phyloP scores from a whole-genome alignment of 2,329 filamentous ascomycete genomes.

The Fusarium mundagurra region DNA sequence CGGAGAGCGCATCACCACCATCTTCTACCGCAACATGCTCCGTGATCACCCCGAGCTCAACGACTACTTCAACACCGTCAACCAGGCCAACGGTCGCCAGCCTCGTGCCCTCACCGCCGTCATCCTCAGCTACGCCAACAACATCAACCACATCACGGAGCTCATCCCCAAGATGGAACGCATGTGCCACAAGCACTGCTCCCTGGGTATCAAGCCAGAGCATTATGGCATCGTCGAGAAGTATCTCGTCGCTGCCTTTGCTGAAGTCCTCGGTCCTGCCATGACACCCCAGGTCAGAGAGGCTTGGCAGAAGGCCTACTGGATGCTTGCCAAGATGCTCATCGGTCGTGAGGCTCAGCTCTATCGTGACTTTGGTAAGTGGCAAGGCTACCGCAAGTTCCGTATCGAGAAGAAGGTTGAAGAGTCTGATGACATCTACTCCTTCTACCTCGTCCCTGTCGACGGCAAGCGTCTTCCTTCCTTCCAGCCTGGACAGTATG shows the following conservation, averaged over 20 bases:
- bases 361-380: conserved; percentile 68
- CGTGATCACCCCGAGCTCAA: conserved; percentile 71
- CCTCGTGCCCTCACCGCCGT: conserved; percentile 49
- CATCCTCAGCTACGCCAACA: conserved; percentile 75
- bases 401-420: conserved; percentile 70
- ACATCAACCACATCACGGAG: conserved; percentile 72
- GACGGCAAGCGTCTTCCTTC: conserved; percentile 68
- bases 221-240: conserved; percentile 77
- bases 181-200: conserved; percentile 78
- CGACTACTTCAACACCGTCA: conserved; percentile 71
- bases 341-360: conserved; percentile 72
- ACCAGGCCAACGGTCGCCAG: conserved; percentile 50
- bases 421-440: conserved; percentile 75
- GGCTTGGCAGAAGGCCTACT: conserved; percentile 78
- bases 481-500: conserved; percentile 78
- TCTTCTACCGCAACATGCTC: conserved; percentile 78
- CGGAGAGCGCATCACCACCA: conserved; percentile 73
- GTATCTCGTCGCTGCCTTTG: conserved; percentile 74
- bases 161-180: conserved; percentile 63
- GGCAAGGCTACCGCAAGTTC: conserved; percentile 76
- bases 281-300: conserved; percentile 72
- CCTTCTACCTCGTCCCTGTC: conserved; percentile 73
- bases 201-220: conserved; percentile 72
- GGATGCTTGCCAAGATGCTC: conserved; percentile 77
- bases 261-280: conserved; percentile 69